Evolutionary conservation across 805 yeast species (phyloP).

Genomic region (Pichia californica): DNA sequence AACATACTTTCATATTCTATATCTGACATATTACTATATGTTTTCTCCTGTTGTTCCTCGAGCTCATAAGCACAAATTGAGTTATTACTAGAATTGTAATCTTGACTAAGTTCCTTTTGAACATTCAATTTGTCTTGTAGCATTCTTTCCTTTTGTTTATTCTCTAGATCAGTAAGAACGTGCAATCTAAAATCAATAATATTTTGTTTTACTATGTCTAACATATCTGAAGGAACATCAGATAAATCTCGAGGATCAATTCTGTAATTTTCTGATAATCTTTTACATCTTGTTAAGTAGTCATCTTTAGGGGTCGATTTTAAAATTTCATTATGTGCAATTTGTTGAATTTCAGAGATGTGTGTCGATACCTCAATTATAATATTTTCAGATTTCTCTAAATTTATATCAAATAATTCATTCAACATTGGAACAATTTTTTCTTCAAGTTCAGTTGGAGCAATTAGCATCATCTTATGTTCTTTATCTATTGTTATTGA

Average conservation of each 20-base stretch:
- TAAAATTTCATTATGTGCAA: not conserved
- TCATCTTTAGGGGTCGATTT: conserved; percentile 8
- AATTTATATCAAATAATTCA: not conserved
- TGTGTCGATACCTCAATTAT: not conserved
- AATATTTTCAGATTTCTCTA: not conserved
- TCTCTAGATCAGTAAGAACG: conserved; percentile 46
- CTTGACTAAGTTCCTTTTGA: conserved; percentile 21
- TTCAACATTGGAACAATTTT: not conserved
- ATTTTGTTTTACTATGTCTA: conserved; percentile 45
- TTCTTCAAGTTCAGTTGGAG: not conserved
- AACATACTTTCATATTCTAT: conserved; percentile 17
- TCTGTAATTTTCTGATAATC: conserved; percentile 31
- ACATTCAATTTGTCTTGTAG: conserved; percentile 44
- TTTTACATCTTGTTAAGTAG: conserved; percentile 7
- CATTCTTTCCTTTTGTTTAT: conserved; percentile 42
- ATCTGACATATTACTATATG: conserved; percentile 18
- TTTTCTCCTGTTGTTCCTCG: conserved; percentile 19
- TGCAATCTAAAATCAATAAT: conserved; percentile 51
- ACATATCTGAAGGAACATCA: conserved; percentile 49
- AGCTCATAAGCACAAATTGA: too few relatives aligned
- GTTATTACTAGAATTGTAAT: too few relatives aligned
- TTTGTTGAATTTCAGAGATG: not conserved
- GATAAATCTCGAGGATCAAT: conserved; percentile 52
- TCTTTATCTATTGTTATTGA: conserved; percentile 1
- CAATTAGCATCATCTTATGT: too few relatives aligned